Evolutionary conservation across 2,329 filamentous ascomycete species (phyloP).

Genomic region (Capronia americana): DNA sequence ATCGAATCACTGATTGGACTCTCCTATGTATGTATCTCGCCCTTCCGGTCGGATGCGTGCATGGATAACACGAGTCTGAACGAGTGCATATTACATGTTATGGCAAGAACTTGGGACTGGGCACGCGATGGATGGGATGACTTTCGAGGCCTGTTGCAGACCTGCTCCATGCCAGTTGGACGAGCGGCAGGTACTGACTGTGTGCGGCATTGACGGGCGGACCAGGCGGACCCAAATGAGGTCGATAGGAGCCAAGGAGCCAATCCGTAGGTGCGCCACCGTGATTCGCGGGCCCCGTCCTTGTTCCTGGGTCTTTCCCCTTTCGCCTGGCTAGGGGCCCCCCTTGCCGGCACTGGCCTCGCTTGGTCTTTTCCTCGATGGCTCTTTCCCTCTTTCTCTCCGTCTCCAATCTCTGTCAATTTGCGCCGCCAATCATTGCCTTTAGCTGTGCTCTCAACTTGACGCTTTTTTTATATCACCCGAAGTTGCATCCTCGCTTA

Average conservation of each 20-base stretch:
- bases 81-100: not conserved
- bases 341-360: conserved; percentile 2
- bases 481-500: conserved; percentile 34
- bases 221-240: not conserved
- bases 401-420: conserved; percentile 26
- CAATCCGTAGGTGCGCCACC: not conserved
- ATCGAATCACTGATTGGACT: not conserved
- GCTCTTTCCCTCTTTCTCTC: conserved; percentile 17
- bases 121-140: not conserved
- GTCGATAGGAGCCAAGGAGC: not conserved
- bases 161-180: not conserved
- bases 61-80: not conserved
- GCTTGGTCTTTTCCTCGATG: conserved; percentile 8
- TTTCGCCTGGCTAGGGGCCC: not conserved
- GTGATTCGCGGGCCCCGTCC: not conserved
- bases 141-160: not conserved
- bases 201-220: not conserved
- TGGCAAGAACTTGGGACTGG: not conserved
- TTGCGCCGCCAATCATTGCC: conserved; percentile 32
- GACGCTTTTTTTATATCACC: conserved; percentile 25
- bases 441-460: conserved; percentile 8
- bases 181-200: not conserved
- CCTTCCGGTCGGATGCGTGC: no score
- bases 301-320: conserved; percentile 4
- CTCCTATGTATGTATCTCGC: not conserved